Percentiles rank a stretch among this genome's conserved stretches.
Evolutionary conservation across 108 stramenopile species (phyloP).

Genomic region (Pseudonitzschia multiseries): DNA sequence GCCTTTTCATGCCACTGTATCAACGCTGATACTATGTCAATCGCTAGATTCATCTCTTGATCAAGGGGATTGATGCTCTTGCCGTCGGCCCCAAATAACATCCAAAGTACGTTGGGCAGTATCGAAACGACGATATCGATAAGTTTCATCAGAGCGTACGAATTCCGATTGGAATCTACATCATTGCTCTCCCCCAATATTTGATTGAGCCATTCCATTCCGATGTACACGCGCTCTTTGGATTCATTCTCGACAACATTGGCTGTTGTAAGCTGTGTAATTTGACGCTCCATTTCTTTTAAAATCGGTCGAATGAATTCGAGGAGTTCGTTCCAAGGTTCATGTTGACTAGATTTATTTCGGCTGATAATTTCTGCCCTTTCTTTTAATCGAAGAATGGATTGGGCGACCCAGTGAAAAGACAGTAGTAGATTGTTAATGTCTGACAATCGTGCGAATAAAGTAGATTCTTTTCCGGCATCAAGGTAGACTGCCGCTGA

Average conservation of each 20-base stretch:
- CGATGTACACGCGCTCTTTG: background rate
- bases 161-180: background rate
- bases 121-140: conserved; percentile 1
- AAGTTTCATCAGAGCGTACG: background rate
- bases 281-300: conserved; percentile 15
- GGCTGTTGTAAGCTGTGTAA: background rate
- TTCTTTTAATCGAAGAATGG: conserved; percentile 11
- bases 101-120: conserved; percentile 16
- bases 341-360: background rate
- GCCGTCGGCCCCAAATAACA: conserved; percentile 11
- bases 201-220: conserved; percentile 1
- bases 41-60: background rate
- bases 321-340: conserved; percentile 13
- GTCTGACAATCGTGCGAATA: background rate
- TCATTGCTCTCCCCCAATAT: background rate
- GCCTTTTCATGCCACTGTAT: conserved; percentile 2
- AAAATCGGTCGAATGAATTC: conserved; percentile 10
- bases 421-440: background rate
- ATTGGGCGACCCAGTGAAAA: conserved; percentile 7
- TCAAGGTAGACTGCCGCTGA: background rate
- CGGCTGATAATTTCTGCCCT: conserved; percentile 9
- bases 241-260: background rate
- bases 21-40: conserved; percentile 4
- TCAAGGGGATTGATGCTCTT: background rate
- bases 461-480: background rate